Conservation (phyloP, 225 moss, liverwort and hornwort genomes). For the Bryoerythrophyllum caledonicum region DNA sequence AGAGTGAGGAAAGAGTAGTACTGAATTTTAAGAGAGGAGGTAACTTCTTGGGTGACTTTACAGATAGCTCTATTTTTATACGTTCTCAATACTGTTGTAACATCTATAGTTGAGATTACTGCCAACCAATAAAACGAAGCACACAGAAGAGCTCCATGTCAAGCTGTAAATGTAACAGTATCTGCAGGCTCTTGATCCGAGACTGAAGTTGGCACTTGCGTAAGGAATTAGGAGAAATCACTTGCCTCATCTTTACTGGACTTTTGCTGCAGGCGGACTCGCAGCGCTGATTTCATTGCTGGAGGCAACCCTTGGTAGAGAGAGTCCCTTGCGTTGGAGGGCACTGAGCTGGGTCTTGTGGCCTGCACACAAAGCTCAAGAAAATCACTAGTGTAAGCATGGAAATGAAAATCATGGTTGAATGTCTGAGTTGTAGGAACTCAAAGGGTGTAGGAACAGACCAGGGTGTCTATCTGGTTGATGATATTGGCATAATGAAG, state of each 20-base stretch:
- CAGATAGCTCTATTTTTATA: no score
- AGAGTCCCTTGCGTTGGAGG: slow-evolving; percentile 50
- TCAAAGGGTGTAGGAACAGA: slow-evolving; percentile 20
- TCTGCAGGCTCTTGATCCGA: background rate
- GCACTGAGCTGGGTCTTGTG: slow-evolving; percentile 46
- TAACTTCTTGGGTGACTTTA: no score
- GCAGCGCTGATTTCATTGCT: slow-evolving; percentile 45
- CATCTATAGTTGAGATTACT: background rate
- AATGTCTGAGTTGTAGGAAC: background rate
- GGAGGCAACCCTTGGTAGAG: slow-evolving; percentile 63
- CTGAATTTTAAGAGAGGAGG: no score
- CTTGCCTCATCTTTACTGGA: slow-evolving; percentile 42
- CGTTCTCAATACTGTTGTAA: no score
- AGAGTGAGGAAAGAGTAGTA: no score
- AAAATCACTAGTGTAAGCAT: background rate
- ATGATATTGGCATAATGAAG: slow-evolving; percentile 61
- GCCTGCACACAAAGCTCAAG: slow-evolving; percentile 24
- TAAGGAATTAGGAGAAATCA: background rate
- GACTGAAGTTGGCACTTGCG: background rate
- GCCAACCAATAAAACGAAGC: background rate
- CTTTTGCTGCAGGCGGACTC: slow-evolving; percentile 42
- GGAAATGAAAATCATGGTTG: background rate
- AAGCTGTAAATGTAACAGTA: background rate
- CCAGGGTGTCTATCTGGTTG: slow-evolving; percentile 59
- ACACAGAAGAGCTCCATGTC: background rate